Percentiles rank a stretch among this genome's conserved stretches.
These are phyloP conservation scores for Thalassiosira hispida DNA, from an alignment of 352 stramenopile genomes.

Conservation along the genomic window DNA sequence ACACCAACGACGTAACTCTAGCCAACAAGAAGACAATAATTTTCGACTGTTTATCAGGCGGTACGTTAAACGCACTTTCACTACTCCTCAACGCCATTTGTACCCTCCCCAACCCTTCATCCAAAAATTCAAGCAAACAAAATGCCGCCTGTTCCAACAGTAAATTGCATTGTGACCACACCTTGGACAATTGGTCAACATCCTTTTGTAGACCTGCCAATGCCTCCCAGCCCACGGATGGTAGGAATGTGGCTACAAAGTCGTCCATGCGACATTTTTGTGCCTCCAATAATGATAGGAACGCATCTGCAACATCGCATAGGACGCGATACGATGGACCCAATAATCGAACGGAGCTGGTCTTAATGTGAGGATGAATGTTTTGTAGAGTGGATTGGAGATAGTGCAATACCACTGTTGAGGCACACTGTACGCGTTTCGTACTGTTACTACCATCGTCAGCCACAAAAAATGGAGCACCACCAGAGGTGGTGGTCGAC, in stretches of 20 bases:
- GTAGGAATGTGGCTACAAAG: slow-evolving; percentile 12
- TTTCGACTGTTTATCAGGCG: slow-evolving; percentile 31
- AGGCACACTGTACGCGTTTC: not conserved
- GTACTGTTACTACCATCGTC: not conserved
- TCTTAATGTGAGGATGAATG: slow-evolving; percentile 21
- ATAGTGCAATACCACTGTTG: slow-evolving; percentile 20
- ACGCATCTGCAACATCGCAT: slow-evolving; percentile 32
- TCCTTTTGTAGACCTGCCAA: slow-evolving; percentile 26
- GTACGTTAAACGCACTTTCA: not conserved
- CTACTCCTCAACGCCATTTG: slow-evolving; percentile 12
- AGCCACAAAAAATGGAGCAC: no score
- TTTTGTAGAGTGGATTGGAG: slow-evolving; percentile 31
- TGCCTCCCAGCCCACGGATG: slow-evolving; percentile 22
- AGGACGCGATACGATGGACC: slow-evolving; percentile 37
- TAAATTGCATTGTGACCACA: slow-evolving; percentile 11
- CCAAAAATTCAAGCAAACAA: slow-evolving; percentile 22
- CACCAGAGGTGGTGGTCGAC: not conserved
- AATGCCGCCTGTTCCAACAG: slow-evolving; percentile 14
- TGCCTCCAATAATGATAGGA: slow-evolving; percentile 29
- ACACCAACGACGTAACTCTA: slow-evolving; percentile 36
- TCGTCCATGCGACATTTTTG: slow-evolving; percentile 18
- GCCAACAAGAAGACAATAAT: slow-evolving; percentile 44
- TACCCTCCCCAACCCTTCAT: slow-evolving; percentile 21
- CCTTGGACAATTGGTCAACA: slow-evolving; percentile 17
- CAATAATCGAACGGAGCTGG: slow-evolving; percentile 9